phyloP scores from a whole-genome alignment of 176 grass and related monocot genomes.

The Cenchrus purpureus region DNA sequence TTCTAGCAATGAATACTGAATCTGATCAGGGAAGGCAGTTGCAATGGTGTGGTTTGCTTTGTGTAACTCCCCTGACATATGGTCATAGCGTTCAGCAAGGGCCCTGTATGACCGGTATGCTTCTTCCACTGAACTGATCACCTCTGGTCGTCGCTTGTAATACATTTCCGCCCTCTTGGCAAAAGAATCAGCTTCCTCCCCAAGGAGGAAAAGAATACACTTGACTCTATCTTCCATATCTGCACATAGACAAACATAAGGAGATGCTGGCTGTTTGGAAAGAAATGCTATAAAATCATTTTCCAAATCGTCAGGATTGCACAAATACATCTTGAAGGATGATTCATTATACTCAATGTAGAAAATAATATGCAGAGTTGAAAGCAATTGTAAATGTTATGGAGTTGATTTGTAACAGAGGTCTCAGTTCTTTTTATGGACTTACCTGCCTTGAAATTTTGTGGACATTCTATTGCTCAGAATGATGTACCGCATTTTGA shows the following conservation, averaged over 20 bases:
- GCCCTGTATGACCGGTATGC: slow-evolving; percentile 79
- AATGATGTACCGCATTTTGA: neutral
- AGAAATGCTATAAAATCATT: neutral
- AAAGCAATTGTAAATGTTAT: too few species aligned
- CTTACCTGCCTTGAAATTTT: neutral
- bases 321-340: neutral
- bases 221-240: slow-evolving; percentile 93
- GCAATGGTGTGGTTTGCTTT: slow-evolving; percentile 96
- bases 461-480: neutral
- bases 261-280: neutral
- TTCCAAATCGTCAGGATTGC: neutral
- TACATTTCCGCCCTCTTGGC: slow-evolving; percentile 94
- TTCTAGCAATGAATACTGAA: slow-evolving; percentile 84
- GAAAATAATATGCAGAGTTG: too few species aligned
- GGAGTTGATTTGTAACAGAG: too few species aligned
- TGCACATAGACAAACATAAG: slow-evolving; percentile 32
- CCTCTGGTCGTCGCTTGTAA: slow-evolving; percentile 84
- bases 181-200: slow-evolving; percentile 93
- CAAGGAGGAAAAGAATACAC: slow-evolving; percentile 75
- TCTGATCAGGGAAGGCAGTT: slow-evolving; percentile 88
- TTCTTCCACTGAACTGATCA: slow-evolving; percentile 84
- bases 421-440: too few species aligned
- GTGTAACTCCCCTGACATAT: slow-evolving; percentile 87
- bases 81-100: slow-evolving; percentile 86
- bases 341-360: too few species aligned